A percentile compares a stretch with the other conserved stretches of the same genome.
Evolutionary conservation across 495 filamentous ascomycete genomes (phyloP).

Genomic region (Choiromyces venosus): DNA sequence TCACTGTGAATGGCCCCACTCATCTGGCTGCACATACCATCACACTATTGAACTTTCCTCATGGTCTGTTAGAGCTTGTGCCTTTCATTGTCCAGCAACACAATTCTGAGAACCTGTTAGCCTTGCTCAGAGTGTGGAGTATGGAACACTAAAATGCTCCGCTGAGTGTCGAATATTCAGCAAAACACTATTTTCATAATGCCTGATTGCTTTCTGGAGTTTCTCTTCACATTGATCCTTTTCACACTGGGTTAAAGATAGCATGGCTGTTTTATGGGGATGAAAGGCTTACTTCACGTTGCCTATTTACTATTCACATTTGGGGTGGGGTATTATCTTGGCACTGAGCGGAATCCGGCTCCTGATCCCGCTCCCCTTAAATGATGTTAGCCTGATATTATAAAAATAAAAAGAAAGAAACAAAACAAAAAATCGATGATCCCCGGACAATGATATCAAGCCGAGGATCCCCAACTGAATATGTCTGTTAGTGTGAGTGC

Average conservation of each 20-base stretch:
- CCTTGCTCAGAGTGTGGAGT: background rate
- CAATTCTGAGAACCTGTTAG: conserved; percentile 1
- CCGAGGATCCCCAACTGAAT: no score
- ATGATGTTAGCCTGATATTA: background rate
- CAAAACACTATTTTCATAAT: background rate
- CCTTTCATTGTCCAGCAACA: background rate
- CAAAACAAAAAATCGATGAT: no score
- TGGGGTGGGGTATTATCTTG: background rate
- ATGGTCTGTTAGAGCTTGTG: background rate
- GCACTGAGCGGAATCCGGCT: background rate
- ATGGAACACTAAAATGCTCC: conserved; percentile 1
- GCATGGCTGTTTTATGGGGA: background rate
- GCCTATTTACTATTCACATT: background rate
- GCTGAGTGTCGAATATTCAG: conserved; percentile 4
- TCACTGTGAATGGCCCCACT: conserved; percentile 4
- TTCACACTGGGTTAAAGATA: background rate
- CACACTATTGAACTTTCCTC: conserved; percentile 13
- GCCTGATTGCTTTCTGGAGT: background rate
- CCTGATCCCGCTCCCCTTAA: background rate
- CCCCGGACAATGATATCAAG: no score
- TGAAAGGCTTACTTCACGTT: background rate
- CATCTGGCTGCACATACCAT: conserved; percentile 5
- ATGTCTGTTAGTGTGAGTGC: no score
- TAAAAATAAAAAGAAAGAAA: no score
- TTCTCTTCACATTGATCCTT: background rate